phyloP scores from a whole-genome alignment of 257 asterid genomes.

The Cinchona pubescens region DNA sequence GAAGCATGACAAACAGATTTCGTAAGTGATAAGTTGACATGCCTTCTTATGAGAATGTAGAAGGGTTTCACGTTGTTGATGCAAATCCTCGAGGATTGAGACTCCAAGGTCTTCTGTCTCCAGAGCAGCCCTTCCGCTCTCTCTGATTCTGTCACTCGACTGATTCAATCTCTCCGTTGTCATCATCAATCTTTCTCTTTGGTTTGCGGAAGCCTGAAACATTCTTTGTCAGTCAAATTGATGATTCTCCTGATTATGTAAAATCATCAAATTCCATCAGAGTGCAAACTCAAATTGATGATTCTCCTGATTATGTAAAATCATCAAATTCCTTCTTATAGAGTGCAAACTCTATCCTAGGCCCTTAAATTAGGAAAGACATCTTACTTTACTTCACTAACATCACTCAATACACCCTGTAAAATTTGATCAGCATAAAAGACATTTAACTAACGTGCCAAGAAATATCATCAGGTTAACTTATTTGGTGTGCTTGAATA shows the following conservation, averaged over 20 bases:
- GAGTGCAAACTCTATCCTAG: not conserved
- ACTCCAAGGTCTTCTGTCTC: slow-evolving; percentile 93
- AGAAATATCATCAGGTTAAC: not conserved
- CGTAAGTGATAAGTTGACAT: slow-evolving; percentile 20
- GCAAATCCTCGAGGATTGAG: slow-evolving; percentile 85
- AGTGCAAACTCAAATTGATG: not conserved
- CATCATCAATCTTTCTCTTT: slow-evolving; percentile 73
- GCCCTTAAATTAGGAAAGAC: not conserved
- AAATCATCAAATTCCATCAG: not conserved
- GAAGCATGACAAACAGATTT: not conserved
- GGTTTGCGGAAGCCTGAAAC: slow-evolving; percentile 73
- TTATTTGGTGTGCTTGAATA: not conserved
- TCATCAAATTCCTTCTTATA: not conserved
- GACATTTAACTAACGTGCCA: not conserved
- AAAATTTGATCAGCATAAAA: not conserved
- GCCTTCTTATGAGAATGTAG: slow-evolving; percentile 80
- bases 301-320: not conserved
- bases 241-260: not conserved
- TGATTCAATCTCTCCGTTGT: slow-evolving; percentile 83
- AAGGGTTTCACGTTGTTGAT: slow-evolving; percentile 90
- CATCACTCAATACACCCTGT: not conserved
- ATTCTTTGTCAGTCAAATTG: slow-evolving; percentile 15
- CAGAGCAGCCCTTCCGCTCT: slow-evolving; percentile 72
- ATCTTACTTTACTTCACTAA: not conserved
- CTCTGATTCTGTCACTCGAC: slow-evolving; percentile 73